phyloP scores from a whole-genome alignment of 2,329 filamentous ascomycete genomes.

The Cytospora piceicola region DNA sequence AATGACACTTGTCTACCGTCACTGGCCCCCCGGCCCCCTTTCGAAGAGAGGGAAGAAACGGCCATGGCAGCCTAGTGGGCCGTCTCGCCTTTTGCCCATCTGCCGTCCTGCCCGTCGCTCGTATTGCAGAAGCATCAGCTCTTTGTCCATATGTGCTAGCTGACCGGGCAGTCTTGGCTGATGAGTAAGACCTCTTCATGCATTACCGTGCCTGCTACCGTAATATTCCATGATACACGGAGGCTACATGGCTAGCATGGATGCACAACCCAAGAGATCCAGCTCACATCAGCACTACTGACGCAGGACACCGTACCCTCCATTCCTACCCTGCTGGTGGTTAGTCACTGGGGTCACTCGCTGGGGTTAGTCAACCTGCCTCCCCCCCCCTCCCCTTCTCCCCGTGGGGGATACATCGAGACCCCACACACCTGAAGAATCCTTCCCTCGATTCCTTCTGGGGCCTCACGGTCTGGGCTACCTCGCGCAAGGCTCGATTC shows the following conservation, averaged over 20 bases:
- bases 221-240: background rate
- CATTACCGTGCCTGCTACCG: background rate
- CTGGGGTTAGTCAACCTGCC: background rate
- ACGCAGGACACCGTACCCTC: conserved; percentile 9
- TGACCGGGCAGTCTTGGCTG: background rate
- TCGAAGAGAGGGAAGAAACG: background rate
- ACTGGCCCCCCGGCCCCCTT: background rate
- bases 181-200: background rate
- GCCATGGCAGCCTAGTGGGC: background rate
- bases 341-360: too few relatives aligned
- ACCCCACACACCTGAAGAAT: conserved; percentile 4
- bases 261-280: conserved; percentile 14
- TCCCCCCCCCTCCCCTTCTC: background rate
- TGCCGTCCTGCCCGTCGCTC: background rate
- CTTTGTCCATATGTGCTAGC: background rate
- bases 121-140: background rate
- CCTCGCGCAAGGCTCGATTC: background rate
- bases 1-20: conserved; percentile 3
- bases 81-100: background rate
- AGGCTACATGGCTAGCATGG: conserved; percentile 10
- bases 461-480: background rate
- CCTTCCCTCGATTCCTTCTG: background rate
- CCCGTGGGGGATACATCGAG: conserved; percentile 6
- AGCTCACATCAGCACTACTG: conserved; percentile 25
- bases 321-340: background rate